Evolutionary conservation across 1,139 yeast species (phyloP).

Genomic region (Suhomyces maxii): DNA sequence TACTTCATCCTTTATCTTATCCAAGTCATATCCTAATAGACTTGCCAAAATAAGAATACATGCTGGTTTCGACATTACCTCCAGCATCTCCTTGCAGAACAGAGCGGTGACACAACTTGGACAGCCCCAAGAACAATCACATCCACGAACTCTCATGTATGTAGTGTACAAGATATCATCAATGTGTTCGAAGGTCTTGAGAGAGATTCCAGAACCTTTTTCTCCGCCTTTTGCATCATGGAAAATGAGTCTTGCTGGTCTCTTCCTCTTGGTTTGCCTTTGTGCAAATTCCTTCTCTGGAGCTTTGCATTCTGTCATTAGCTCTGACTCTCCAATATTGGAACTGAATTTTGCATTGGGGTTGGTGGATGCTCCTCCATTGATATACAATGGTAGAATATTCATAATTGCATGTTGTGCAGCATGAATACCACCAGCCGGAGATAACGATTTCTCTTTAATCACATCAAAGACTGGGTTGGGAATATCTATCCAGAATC

Average conservation of each 20-base stretch:
- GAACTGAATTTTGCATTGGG: constrained; percentile 53
- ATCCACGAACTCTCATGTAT: constrained; percentile 54
- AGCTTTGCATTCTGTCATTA: constrained; percentile 92
- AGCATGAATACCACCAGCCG: constrained; percentile 95
- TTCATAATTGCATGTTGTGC: constrained; percentile 90
- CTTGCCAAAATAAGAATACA: constrained; percentile 69
- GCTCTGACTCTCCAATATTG: constrained; percentile 56
- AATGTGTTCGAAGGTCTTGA: constrained; percentile 75
- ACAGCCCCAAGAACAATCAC: constrained; percentile 87
- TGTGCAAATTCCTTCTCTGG: constrained; percentile 92
- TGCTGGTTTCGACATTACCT: constrained; percentile 86
- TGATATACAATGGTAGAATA: constrained; percentile 60
- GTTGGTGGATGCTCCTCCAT: constrained; percentile 39
- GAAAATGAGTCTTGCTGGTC: constrained; percentile 87
- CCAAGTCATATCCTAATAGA: constrained; percentile 48
- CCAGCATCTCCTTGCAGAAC: constrained; percentile 74
- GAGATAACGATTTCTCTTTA: constrained; percentile 54
- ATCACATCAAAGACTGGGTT: constrained; percentile 57
- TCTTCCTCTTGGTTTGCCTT: constrained; percentile 60
- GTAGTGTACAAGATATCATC: constrained; percentile 66
- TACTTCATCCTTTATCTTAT: constrained; percentile 36
- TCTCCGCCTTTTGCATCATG: constrained; percentile 81
- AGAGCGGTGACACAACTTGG: constrained; percentile 82
- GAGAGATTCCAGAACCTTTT: constrained; percentile 75
- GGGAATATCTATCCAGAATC: constrained; percentile 91